Percentiles rank a stretch among this genome's conserved stretches.
These are phyloP conservation scores for Cantharellus cinnabarinus DNA, from an alignment of 768 basidiomycete genomes.

Conservation along the genomic window DNA sequence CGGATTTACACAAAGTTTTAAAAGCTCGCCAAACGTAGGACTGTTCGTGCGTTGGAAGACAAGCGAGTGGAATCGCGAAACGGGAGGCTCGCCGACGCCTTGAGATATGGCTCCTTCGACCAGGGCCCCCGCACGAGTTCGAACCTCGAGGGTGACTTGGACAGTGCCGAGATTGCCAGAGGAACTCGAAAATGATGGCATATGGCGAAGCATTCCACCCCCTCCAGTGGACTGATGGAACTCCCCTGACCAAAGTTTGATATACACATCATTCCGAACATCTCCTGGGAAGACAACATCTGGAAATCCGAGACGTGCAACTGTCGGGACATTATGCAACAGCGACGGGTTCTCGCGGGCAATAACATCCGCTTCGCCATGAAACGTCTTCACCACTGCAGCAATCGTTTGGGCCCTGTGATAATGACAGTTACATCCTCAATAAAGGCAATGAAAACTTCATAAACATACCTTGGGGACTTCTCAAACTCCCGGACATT, in stretches of 20 bases:
- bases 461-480: constrained; percentile 39
- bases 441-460: not conserved
- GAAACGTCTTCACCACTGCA: constrained; percentile 68
- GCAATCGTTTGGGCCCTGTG: constrained; percentile 70
- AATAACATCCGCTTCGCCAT: constrained; percentile 57
- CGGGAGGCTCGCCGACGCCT: constrained; percentile 66
- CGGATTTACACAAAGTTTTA: constrained; percentile 64
- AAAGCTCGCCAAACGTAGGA: constrained; percentile 82
- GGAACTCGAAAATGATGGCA: constrained; percentile 14
- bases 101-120: constrained; percentile 57
- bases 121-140: constrained; percentile 43
- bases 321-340: constrained; percentile 61
- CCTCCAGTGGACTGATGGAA: constrained; percentile 37
- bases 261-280: constrained; percentile 82
- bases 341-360: constrained; percentile 69
- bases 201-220: constrained; percentile 21
- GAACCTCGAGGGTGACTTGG: constrained; percentile 81
- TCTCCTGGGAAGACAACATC: constrained; percentile 91
- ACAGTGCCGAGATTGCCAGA: constrained; percentile 46
- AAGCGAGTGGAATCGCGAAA: constrained; percentile 73
- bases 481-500: constrained; percentile 67
- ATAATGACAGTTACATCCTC: constrained; percentile 2
- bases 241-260: constrained; percentile 90
- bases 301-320: constrained; percentile 78
- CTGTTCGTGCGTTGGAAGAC: constrained; percentile 75